Percentiles rank a stretch among this genome's conserved stretches.
Conservation (phyloP, 768 basidiomycete species). For the Leccinum broughii region DNA sequence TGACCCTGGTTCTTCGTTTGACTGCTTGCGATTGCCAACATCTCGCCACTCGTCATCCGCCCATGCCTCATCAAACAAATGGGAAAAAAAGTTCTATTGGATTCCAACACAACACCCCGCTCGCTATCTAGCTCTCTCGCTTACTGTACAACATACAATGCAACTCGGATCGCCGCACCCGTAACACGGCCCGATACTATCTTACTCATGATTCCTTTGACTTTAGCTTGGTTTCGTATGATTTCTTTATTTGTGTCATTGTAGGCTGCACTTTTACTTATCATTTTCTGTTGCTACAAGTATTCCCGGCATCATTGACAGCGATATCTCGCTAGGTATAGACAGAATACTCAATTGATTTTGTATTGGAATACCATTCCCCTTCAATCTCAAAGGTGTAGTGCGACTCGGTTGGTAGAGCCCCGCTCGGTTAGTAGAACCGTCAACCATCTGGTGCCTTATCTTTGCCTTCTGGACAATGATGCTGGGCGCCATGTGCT, state of each 20-base stretch:
- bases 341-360: constrained; percentile 22
- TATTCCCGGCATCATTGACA: constrained; percentile 28
- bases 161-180: constrained; percentile 20
- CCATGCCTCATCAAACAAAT: constrained; percentile 11
- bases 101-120: constrained; percentile 10
- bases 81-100: constrained; percentile 8
- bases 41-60: constrained; percentile 1
- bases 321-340: constrained; percentile 32
- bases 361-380: constrained; percentile 16
- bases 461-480: not conserved
- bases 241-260: constrained; percentile 29
- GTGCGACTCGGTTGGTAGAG: not conserved
- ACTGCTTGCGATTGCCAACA: not conserved
- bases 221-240: constrained; percentile 22
- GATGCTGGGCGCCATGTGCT: not conserved
- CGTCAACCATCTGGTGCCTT: not conserved
- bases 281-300: constrained; percentile 30
- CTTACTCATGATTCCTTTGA: constrained; percentile 16
- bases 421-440: not conserved
- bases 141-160: constrained; percentile 29
- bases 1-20: constrained; percentile 4
- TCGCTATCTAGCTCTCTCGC: constrained; percentile 18
- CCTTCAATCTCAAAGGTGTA: not conserved
- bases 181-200: constrained; percentile 16
- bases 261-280: constrained; percentile 31